Evolutionary conservation across 306 rosid genomes (phyloP), one percentile per base, ranked within the genome.

Genomic region (Citrullus amarus): DNA sequence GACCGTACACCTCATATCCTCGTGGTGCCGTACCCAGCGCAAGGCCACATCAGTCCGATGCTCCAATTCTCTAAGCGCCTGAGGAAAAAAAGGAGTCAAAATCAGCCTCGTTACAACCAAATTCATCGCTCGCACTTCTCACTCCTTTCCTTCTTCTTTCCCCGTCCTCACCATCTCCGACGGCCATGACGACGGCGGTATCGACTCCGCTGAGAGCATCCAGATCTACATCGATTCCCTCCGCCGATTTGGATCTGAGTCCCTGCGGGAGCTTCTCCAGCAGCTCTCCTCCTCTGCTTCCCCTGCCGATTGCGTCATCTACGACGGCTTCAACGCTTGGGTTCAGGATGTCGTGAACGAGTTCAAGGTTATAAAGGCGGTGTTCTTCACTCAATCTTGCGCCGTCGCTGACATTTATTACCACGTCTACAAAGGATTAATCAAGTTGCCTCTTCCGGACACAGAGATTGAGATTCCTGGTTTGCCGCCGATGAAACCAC

Each of bases 11-110:
- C 72, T 34, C 78, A 74, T 30, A 30, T 74, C 14, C 16, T 74
- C 14, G 25, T 32, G 6, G 34, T 66, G 4, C 71, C 75, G 2
- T 55, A 62, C 50, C 79, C 62, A 22, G 55, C 30, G 46, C 81
- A 69, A 36, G 81, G 86, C 78, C 86, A 79, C 70, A 57, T 83
- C 58, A 83, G 67, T 38, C 86, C 86, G 46, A 66, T 83, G 78
- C 78, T 79, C 56, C 86, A 83, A 36, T 66, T 83, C 80, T 79
- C 86, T 4, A 83, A 67, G 34, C 83, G 86, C 30, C 67, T 83
- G 5, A 73, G 69, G 8, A 46, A 61, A 14, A 14, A 79, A 60
- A 48, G 86, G 83, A 2, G 12, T 30, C 14, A 66, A 75, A 58
- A 39, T 75, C 39, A 82, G 80, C 9, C 4, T 82, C 25, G 77